Conservation (phyloP, 352 stramenopile genomes). For the Peronospora farinosa region DNA sequence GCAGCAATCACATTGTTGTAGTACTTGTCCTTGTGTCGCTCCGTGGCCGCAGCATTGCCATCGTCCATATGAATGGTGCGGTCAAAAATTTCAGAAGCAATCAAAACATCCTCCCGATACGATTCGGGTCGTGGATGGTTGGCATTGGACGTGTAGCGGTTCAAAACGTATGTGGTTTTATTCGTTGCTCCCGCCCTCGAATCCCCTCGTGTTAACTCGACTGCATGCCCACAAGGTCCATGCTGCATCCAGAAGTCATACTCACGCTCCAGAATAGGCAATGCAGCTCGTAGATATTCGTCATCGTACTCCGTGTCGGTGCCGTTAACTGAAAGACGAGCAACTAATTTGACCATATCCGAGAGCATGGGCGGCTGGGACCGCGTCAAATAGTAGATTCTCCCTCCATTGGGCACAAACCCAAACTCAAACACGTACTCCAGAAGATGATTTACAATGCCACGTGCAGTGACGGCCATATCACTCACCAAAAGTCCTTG, state of each 20-base stretch:
- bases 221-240: constrained; percentile 49
- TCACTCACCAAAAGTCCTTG: constrained; percentile 76
- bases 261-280: constrained; percentile 72
- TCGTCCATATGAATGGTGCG: constrained; percentile 28
- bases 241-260: constrained; percentile 83
- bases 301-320: constrained; percentile 42
- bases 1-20: constrained; percentile 82
- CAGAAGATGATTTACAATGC: constrained; percentile 83
- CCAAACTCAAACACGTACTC: constrained; percentile 82
- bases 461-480: constrained; percentile 70
- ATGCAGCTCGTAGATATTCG: constrained; percentile 42
- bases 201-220: constrained; percentile 38
- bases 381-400: constrained; percentile 88
- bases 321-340: constrained; percentile 29
- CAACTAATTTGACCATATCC: constrained; percentile 73
- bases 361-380: constrained; percentile 88
- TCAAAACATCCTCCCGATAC: constrained; percentile 75
- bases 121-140: constrained; percentile 81
- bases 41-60: constrained; percentile 28
- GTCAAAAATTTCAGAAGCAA: constrained; percentile 59
- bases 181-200: constrained; percentile 3
- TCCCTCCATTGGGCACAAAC: constrained; percentile 86
- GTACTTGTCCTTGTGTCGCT: constrained; percentile 59
- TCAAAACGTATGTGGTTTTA: constrained; percentile 45
- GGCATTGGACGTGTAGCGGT: constrained; percentile 69